phyloP scores from a whole-genome alignment of 1,139 yeast genomes.

The Lodderomyces pseudojiufengensis region DNA sequence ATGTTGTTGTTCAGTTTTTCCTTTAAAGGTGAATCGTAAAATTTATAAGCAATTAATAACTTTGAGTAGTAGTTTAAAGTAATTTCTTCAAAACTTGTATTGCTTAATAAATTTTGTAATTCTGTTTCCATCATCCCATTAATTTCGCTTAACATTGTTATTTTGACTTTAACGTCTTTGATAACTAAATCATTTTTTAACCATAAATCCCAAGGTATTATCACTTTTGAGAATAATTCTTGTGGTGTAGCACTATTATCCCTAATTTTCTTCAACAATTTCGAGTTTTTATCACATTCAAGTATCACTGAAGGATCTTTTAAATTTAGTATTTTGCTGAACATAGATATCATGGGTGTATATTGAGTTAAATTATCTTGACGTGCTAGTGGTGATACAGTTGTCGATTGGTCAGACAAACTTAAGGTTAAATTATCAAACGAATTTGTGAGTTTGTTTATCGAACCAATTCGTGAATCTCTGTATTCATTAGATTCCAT shows the following conservation, averaged over 20 bases:
- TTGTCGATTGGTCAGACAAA: not conserved
- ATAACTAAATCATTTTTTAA: conserved; percentile 30
- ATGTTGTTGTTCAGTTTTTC: conserved; percentile 1
- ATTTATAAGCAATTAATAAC: conserved; percentile 34
- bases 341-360: not conserved
- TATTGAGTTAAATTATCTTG: not conserved
- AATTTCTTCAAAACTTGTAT: conserved; percentile 24
- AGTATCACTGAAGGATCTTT: conserved; percentile 10
- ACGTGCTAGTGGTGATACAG: not conserved
- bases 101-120: conserved; percentile 12
- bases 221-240: conserved; percentile 34
- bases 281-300: conserved; percentile 7
- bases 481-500: too few relatives aligned
- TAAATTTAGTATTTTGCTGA: conserved; percentile 11
- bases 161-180: conserved; percentile 33
- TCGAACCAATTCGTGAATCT: too few relatives aligned
- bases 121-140: conserved; percentile 32
- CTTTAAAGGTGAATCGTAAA: conserved; percentile 25
- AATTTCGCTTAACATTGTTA: conserved; percentile 32
- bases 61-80: conserved; percentile 34
- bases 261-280: conserved; percentile 1
- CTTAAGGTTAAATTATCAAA: not conserved
- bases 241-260: not conserved
- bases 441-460: not conserved
- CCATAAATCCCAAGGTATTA: conserved; percentile 42